Evolutionary conservation across 306 rosid species (phyloP), one percentile per base, ranked within the genome.

Genomic region (Lagenaria siceraria): DNA sequence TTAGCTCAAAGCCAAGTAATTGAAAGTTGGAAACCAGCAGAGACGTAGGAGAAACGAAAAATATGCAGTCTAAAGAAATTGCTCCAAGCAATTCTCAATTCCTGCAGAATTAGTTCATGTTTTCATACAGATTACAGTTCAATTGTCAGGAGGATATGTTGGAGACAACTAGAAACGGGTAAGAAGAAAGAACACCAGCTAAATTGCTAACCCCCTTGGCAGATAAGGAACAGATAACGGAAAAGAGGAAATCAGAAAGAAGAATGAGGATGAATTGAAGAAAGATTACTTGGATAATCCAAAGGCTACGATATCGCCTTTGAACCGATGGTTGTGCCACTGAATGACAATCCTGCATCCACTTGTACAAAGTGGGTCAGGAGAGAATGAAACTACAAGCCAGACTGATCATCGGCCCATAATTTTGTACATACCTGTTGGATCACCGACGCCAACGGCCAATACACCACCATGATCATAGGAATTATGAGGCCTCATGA

Each of bases 311-410:
- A 68, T 42, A 40, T 71, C n/a, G 24, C 76, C 15, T 14, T 46
- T 43, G 58, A 70, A 70, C 52, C 33, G 33, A 68, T 12, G 56
- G 59, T 27, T 24, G 46, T 73, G 38, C 17, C 18, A 31, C 17
- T 49, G 58, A 51, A 49, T 72, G 77, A 51, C 61, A 72, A 72
- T 9, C 60, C 17, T 43, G 29, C 56, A 21, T 29, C 77, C 77
- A 73, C 46, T 73, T 51, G 43, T 73, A 56, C 40, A 48, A 72
- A 72, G 76, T 46, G 77, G 62, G 77, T 8, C 60, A 29, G 11
- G 60, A 72, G 61, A 72, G 52, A 48, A 25, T 27, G 77, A 49
- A 31, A 72, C 36, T 22, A 51, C 25, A 27, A 27, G 8, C 19
- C 74, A 42, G 52, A 6, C 6, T 22, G 56, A 43, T 69, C 17